phyloP scores from a whole-genome alignment of 1,139 yeast species.

The Entelexis sorbosivorans region DNA sequence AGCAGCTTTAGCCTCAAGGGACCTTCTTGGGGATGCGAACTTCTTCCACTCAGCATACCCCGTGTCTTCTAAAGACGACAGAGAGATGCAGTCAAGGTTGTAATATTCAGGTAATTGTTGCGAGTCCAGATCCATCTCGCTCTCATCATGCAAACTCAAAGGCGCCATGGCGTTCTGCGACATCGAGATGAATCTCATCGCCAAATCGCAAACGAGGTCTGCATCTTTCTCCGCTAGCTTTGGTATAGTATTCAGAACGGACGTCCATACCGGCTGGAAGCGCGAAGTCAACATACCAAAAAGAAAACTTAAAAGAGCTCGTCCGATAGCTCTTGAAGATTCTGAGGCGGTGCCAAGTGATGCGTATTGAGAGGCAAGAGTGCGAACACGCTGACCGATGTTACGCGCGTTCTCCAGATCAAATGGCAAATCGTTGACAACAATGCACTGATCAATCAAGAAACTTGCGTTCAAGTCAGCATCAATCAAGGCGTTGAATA shows the following conservation, averaged over 20 bases:
- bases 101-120: background rate
- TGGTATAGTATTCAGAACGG: constrained; percentile 52
- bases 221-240: constrained; percentile 38
- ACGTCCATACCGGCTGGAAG: constrained; percentile 81
- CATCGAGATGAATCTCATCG: constrained; percentile 33
- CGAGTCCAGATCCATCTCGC: background rate
- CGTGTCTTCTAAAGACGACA: background rate
- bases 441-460: constrained; percentile 36
- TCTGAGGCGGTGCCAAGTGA: constrained; percentile 31
- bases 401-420: constrained; percentile 65
- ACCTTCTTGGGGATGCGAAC: background rate
- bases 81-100: constrained; percentile 6
- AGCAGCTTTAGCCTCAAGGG: background rate
- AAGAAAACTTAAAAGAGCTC: constrained; percentile 44
- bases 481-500: constrained; percentile 3
- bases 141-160: background rate
- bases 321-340: constrained; percentile 29
- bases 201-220: constrained; percentile 47
- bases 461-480: constrained; percentile 2
- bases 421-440: constrained; percentile 63
- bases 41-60: background rate
- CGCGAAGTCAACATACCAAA: constrained; percentile 66
- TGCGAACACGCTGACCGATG: constrained; percentile 57
- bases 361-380: constrained; percentile 42
- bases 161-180: background rate